These are phyloP conservation scores for Penicillium fuscoglaucum DNA, from an alignment of 2,329 filamentous ascomycete genomes.

Conservation along the genomic window DNA sequence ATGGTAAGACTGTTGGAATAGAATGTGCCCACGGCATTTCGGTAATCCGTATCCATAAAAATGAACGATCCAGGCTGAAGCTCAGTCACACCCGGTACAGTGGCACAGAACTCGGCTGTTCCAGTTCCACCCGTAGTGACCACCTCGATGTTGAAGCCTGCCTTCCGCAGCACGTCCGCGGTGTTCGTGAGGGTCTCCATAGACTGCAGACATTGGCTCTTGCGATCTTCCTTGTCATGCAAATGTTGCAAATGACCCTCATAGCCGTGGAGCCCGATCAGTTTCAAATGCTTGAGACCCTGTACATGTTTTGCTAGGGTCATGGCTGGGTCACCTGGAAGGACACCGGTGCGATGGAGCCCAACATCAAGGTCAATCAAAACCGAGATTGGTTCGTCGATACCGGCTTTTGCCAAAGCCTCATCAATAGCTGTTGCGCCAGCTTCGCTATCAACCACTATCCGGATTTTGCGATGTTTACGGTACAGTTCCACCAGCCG, in stretches of 20 bases:
- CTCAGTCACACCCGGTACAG: conserved; percentile 54
- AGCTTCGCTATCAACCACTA: conserved; percentile 51
- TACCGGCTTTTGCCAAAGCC: conserved; percentile 40
- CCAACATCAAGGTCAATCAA: conserved; percentile 55
- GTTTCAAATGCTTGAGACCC: conserved; percentile 39
- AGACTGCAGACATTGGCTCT: conserved; percentile 46
- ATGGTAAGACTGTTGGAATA: conserved; percentile 54
- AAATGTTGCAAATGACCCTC: conserved; percentile 57
- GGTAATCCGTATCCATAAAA: conserved; percentile 60
- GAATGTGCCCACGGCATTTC: conserved; percentile 52
- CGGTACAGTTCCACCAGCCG: conserved; percentile 49
- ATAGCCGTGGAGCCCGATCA: conserved; percentile 56
- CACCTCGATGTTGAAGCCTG: conserved; percentile 49
- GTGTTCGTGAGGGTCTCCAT: conserved; percentile 50
- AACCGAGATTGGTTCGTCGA: conserved; percentile 42
- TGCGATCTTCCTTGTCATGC: conserved; percentile 46
- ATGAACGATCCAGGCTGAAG: conserved; percentile 57
- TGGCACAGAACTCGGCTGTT: conserved; percentile 55
- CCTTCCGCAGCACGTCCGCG: conserved; percentile 44
- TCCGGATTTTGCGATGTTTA: conserved; percentile 42
- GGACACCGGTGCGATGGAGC: conserved; percentile 52
- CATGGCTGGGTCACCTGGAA: conserved; percentile 44
- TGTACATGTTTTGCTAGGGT: conserved; percentile 44
- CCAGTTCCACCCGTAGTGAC: conserved; percentile 56
- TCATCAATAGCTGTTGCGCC: conserved; percentile 50